Base-by-base conservation (phyloP, 345 rosid genomes). In the Citrus glauca region DNA sequence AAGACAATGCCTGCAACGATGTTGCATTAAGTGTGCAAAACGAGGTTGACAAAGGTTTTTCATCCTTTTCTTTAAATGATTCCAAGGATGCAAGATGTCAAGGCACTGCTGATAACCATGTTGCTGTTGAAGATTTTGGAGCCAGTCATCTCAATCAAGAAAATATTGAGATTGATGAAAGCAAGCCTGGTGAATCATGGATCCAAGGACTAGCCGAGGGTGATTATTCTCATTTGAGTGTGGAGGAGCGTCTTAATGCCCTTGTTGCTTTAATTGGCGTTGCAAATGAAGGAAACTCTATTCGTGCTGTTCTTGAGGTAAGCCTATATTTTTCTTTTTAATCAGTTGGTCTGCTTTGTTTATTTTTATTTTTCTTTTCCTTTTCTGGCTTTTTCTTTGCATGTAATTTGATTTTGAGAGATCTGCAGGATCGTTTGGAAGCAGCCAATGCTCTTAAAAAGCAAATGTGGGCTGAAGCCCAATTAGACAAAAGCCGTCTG, bases 401-500 rank as follows among this genome's bases (percentile, higher is more conserved):
- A 53, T 70, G 25, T 70, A 55, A 72, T 69, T 81, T 79, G 76
- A 82, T 76, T 35, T 77, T 27, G 53, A 61, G 62, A 3, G 55
- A 76, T 79, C 81, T 35, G 66, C 93, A 97, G 99, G 99, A 97
- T 53, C 98, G 99, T 55, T 77, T 97, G 89, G 99, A 97, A 86
- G 97, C 96, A 57, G 96, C 99, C 81, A 94, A 88, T 88, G 87
- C 97, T 86, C 94, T 97, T 80, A 97, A 97, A 86, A 97, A 92
- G 82, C 98, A 97, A 83, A 94, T 97, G 94, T 97, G 97, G 99
- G 91, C 92, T 7, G 99, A 94, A 87, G 97, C 97, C 62, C 99
- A 97, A 72, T 82, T 91, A 81, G 99, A 94, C 85, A 94, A 87
- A 84, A 89, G 90, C 88, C 91, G 94, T 55, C 79, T 91, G 87